A percentile compares a stretch with the other conserved stretches of the same genome.
Evolutionary conservation across 2,329 filamentous ascomycete species (phyloP).

Genomic region (Neofusicoccum kwambonambiense): DNA sequence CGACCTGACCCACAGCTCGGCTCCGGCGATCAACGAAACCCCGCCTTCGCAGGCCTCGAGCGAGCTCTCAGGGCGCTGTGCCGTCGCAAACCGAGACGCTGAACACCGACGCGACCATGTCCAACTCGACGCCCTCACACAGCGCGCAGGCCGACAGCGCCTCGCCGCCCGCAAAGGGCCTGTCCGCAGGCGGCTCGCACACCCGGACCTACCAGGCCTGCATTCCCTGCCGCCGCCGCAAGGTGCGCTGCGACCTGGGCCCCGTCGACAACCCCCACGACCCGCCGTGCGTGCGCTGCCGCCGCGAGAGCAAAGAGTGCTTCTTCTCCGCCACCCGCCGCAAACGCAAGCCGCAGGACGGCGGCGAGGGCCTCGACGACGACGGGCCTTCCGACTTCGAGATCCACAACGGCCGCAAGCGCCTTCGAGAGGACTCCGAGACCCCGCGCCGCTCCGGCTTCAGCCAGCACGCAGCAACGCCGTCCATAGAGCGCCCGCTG

Average conservation of each 20-base stretch:
- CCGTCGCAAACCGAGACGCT: constrained; percentile 15
- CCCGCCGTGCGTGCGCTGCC: constrained; percentile 89
- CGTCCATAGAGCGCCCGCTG: constrained; percentile 51
- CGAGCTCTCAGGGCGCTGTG: not conserved
- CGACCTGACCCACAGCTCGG: constrained; percentile 2
- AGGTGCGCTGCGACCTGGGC: constrained; percentile 59
- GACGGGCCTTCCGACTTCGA: constrained; percentile 60
- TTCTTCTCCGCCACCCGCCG: constrained; percentile 93
- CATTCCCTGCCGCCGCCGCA: constrained; percentile 56
- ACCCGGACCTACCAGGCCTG: constrained; percentile 47
- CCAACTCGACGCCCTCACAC: constrained; percentile 13
- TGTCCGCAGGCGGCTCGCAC: constrained; percentile 25
- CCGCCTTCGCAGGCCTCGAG: constrained; percentile 11
- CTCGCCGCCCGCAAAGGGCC: constrained; percentile 13
- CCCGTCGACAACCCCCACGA: constrained; percentile 92
- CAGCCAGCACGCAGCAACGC: not conserved
- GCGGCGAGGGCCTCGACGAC: constrained; percentile 45
- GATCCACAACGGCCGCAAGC: constrained; percentile 71
- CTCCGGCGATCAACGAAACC: constrained; percentile 3
- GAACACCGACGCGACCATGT: constrained; percentile 16
- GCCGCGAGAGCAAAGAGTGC: constrained; percentile 93
- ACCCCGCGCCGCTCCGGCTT: constrained; percentile 32
- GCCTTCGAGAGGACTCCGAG: constrained; percentile 52
- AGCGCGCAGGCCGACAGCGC: constrained; percentile 1
- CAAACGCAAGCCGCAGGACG: constrained; percentile 72